Conservation (phyloP, 225 moss, liverwort and hornwort species). For the Polytrichum commune region DNA sequence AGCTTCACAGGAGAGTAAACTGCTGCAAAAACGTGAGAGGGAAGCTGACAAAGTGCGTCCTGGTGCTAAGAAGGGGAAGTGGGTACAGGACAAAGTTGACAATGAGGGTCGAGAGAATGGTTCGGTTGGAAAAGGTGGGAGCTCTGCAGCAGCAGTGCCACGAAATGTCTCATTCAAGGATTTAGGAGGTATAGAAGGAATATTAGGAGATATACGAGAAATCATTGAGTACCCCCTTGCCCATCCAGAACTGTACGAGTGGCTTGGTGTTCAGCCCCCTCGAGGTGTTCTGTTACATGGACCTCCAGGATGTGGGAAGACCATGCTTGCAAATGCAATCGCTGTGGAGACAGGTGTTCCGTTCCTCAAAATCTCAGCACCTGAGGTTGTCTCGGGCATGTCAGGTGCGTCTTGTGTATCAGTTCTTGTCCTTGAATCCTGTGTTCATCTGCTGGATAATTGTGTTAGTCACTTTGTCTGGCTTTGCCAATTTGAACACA, state of each 20-base stretch:
- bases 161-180: slow-evolving; percentile 81
- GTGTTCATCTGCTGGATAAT: too few species aligned
- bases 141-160: slow-evolving; percentile 40
- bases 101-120: slow-evolving; percentile 33
- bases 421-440: too few species aligned
- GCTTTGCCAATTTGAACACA: too few species aligned
- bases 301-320: slow-evolving; percentile 97
- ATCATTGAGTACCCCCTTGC: slow-evolving; percentile 74
- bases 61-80: slow-evolving; percentile 53
- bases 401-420: slow-evolving; percentile 54
- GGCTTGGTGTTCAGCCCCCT: slow-evolving; percentile 75
- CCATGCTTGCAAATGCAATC: slow-evolving; percentile 95
- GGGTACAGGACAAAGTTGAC: slow-evolving; percentile 39
- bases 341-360: slow-evolving; percentile 90
- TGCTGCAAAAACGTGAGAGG: slow-evolving; percentile 37
- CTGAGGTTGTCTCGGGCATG: slow-evolving; percentile 98
- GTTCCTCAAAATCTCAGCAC: slow-evolving; percentile 90
- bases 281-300: slow-evolving; percentile 88
- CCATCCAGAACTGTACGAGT: slow-evolving; percentile 80
- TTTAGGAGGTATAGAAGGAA: slow-evolving; percentile 84
- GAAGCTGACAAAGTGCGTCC: slow-evolving; percentile 34
- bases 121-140: slow-evolving; percentile 25
- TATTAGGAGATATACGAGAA: slow-evolving; percentile 69
- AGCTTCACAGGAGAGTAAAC: slow-evolving; percentile 31
- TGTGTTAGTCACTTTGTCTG: too few species aligned